Evolutionary conservation across 2,329 filamentous ascomycete genomes (phyloP).

Genomic region (Colletotrichum tamarilloi): DNA sequence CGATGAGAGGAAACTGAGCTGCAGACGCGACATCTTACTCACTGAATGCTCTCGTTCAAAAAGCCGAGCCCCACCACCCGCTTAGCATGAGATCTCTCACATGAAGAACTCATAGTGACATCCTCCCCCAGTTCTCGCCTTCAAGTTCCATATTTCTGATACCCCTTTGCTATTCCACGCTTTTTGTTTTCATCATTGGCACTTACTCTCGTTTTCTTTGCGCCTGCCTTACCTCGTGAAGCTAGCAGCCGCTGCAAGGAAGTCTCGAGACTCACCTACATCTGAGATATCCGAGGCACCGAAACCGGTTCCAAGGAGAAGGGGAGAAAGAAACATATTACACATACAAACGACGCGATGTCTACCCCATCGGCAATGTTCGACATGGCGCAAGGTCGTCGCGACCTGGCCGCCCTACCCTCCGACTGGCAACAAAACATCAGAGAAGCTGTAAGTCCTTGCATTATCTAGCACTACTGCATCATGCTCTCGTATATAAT

Average conservation of each 20-base stretch:
- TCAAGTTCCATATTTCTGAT: slow-evolving; percentile 6
- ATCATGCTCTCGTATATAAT: neutral
- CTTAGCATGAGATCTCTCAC: slow-evolving; percentile 16
- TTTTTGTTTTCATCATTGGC: neutral
- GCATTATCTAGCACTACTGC: neutral
- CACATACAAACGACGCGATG: slow-evolving; percentile 12
- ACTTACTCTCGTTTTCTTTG: neutral
- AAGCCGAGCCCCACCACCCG: neutral
- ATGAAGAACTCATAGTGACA: neutral
- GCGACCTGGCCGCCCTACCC: slow-evolving; percentile 33
- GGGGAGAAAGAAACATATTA: neutral
- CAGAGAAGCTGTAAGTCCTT: slow-evolving; percentile 33
- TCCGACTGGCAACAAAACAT: slow-evolving; percentile 38
- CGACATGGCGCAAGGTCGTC: slow-evolving; percentile 35
- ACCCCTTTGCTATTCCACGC: slow-evolving; percentile 2
- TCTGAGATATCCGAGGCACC: neutral
- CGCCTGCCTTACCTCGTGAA: neutral
- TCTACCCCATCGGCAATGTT: slow-evolving; percentile 31
- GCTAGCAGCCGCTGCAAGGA: neutral
- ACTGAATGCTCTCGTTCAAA: slow-evolving; percentile 2
- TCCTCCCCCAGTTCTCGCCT: neutral
- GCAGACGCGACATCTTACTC: slow-evolving; percentile 10
- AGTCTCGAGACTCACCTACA: neutral
- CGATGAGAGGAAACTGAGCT: slow-evolving; percentile 4
- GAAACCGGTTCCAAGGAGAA: neutral